Conservation (phyloP, 1,139 yeast species). For the Oligophagozyma castellii region DNA sequence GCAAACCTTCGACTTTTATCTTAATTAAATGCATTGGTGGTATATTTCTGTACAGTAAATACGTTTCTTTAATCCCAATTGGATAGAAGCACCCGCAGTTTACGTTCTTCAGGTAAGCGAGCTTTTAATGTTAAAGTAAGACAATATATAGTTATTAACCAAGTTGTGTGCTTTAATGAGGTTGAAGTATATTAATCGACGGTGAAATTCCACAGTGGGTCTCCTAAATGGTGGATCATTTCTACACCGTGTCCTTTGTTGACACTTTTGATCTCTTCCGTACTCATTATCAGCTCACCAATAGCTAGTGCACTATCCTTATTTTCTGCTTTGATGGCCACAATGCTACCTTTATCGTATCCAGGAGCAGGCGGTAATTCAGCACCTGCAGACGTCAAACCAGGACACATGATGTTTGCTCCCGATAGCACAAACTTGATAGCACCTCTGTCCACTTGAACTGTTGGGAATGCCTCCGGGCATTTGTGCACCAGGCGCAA, state of each 20-base stretch:
- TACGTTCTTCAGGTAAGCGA: too few relatives aligned
- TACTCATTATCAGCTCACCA: conserved; percentile 76
- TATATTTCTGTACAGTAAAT: too few relatives aligned
- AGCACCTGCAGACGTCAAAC: conserved; percentile 86
- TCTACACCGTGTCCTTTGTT: conserved; percentile 91
- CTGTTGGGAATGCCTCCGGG: conserved; percentile 71
- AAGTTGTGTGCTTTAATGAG: too few relatives aligned
- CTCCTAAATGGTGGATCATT: conserved; percentile 74
- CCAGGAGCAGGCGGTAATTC: conserved; percentile 57
- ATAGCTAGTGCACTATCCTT: conserved; percentile 84
- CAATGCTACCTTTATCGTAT: conserved; percentile 52
- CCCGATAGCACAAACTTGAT: conserved; percentile 89
- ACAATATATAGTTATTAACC: too few relatives aligned
- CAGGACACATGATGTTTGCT: conserved; percentile 96
- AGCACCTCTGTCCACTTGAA: conserved; percentile 92
- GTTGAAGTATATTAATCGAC: conserved; percentile 23
- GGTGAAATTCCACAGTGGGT: conserved; percentile 64
- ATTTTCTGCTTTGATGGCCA: conserved; percentile 82
- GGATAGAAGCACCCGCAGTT: too few relatives aligned
- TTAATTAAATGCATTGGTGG: too few relatives aligned
- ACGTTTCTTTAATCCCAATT: too few relatives aligned
- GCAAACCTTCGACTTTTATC: too few relatives aligned
- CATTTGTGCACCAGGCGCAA: conserved; percentile 68
- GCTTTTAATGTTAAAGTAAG: too few relatives aligned
- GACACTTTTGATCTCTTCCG: conserved; percentile 70